Evolutionary conservation across 148 eudicot genomes (phyloP).

Genomic region (Rhododendron kiyosumense): DNA sequence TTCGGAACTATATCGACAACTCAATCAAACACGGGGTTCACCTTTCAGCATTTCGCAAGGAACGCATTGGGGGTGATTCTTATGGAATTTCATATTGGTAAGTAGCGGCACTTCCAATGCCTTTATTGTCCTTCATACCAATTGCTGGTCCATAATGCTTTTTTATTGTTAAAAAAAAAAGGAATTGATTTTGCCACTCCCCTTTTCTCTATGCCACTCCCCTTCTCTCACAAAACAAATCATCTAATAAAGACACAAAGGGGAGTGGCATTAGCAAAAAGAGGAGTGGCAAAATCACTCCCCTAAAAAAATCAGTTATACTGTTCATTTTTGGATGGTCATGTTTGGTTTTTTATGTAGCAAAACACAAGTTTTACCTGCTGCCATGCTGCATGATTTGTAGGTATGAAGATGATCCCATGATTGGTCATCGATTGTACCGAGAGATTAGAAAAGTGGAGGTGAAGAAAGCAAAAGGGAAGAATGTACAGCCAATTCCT

Average conservation of each 20-base stretch:
- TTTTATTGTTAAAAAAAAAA: background rate
- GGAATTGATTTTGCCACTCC: too few species aligned
- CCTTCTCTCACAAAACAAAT: too few species aligned
- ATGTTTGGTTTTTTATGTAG: background rate
- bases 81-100: constrained; percentile 95
- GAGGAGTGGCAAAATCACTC: too few species aligned
- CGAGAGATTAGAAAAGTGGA: constrained; percentile 80
- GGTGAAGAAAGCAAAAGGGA: constrained; percentile 72
- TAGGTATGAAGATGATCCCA: constrained; percentile 96
- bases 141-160: background rate
- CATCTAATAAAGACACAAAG: too few species aligned
- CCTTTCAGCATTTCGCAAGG: constrained; percentile 79
- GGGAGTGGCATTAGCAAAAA: too few species aligned
- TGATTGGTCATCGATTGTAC: constrained; percentile 87
- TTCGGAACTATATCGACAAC: constrained; percentile 77
- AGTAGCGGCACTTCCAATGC: background rate
- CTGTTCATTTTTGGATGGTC: background rate
- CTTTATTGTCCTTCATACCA: background rate
- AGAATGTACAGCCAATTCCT: constrained; percentile 63
- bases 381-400: constrained; percentile 7
- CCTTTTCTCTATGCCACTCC: too few species aligned
- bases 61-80: constrained; percentile 92
- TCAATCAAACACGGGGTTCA: constrained; percentile 72
- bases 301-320: background rate
- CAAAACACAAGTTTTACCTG: background rate